These are phyloP conservation scores for Helotiales sp. DNA, from an alignment of 2,329 filamentous ascomycete genomes.

Conservation along the genomic window DNA sequence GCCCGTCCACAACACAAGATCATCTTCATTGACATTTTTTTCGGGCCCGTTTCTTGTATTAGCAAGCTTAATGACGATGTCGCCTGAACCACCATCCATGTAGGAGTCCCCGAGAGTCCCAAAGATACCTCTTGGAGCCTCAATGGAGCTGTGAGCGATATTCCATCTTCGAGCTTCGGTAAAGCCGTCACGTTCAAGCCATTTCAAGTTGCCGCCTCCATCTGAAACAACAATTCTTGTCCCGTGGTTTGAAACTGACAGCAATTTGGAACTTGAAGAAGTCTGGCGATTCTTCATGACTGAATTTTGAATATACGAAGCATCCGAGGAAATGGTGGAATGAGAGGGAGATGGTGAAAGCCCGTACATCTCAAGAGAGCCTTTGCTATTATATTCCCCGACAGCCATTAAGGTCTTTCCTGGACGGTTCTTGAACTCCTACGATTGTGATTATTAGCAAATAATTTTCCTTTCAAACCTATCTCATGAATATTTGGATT, in stretches of 20 bases:
- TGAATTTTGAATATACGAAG: conserved; percentile 50
- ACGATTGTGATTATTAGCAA: neutral
- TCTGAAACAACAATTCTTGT: conserved; percentile 83
- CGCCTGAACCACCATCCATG: conserved; percentile 58
- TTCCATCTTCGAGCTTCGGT: conserved; percentile 61
- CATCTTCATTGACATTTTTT: conserved; percentile 58
- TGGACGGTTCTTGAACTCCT: conserved; percentile 54
- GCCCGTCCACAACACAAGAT: conserved; percentile 86
- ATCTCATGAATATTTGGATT: neutral
- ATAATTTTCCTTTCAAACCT: too few relatives aligned
- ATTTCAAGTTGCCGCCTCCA: conserved; percentile 81
- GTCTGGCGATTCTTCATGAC: conserved; percentile 81
- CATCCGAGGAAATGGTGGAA: conserved; percentile 40
- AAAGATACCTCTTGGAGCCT: conserved; percentile 55
- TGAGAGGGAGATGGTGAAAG: conserved; percentile 49
- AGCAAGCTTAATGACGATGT: conserved; percentile 81
- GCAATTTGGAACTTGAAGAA: conserved; percentile 77
- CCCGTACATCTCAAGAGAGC: conserved; percentile 86
- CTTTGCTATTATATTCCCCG: conserved; percentile 90
- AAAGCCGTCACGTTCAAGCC: conserved; percentile 85
- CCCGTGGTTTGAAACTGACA: conserved; percentile 83
- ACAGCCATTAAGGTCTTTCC: conserved; percentile 78
- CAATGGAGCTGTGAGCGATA: conserved; percentile 59
- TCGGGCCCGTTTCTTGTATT: conserved; percentile 49
- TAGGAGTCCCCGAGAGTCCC: conserved; percentile 48